phyloP scores from a whole-genome alignment of 2,329 filamentous ascomycete genomes.

The Arthrinium puccinioides region DNA sequence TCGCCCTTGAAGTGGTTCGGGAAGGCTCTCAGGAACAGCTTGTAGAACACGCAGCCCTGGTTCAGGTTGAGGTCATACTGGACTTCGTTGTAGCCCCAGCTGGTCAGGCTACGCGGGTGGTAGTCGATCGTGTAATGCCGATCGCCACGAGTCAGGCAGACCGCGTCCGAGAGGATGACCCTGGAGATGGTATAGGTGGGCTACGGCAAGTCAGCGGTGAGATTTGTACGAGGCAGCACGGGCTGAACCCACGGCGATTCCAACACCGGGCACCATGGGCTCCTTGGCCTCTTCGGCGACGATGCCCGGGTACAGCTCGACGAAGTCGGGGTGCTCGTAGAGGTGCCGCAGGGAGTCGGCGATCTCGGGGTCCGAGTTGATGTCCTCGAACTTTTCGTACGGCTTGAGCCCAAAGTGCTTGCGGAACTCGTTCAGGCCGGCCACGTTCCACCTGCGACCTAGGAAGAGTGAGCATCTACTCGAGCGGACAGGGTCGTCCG shows the following conservation, averaged over 20 bases:
- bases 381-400: conserved; percentile 8
- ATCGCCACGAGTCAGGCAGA: conserved; percentile 55
- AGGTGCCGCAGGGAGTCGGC: conserved; percentile 8
- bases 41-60: conserved; percentile 80
- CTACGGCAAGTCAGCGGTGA: conserved; percentile 7
- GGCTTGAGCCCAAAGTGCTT: conserved; percentile 7
- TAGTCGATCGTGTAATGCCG: conserved; percentile 58
- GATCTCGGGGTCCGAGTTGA: conserved; percentile 6
- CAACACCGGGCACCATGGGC: conserved; percentile 25
- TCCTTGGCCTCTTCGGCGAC: conserved; percentile 10
- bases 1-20: conserved; percentile 71
- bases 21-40: conserved; percentile 73
- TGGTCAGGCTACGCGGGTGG: conserved; percentile 53
- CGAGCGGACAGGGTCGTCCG: conserved; percentile 3
- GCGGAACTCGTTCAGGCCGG: conserved; percentile 4
- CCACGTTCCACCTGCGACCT: conserved; percentile 3
- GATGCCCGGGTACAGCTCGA: conserved; percentile 11
- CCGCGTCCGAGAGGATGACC: conserved; percentile 55
- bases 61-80: conserved; percentile 67
- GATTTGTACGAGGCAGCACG: conserved; percentile 30
- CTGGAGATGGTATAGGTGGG: conserved; percentile 51
- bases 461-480: background rate
- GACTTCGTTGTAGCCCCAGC: conserved; percentile 69
- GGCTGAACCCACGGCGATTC: conserved; percentile 35
- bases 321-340: conserved; percentile 11